Evolutionary conservation across 1,284 basidiomycete species (phyloP), one percentile per base, ranked within the genome.

Genomic region (Boletellus sp.): DNA sequence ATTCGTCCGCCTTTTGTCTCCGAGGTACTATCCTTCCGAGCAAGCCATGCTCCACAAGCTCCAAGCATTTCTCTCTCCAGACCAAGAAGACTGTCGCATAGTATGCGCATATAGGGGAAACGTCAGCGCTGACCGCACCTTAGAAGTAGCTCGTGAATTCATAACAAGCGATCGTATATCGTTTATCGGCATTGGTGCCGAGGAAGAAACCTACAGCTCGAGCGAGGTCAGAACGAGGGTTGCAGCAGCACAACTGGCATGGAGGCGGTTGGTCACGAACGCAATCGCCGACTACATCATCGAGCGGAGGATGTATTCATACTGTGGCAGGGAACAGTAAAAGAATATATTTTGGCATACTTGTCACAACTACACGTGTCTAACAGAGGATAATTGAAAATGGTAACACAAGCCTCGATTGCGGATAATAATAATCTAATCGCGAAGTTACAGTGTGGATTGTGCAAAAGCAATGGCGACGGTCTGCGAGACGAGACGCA

Each of bases 401-500:
- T 42, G 46, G 46, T n/a, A n/a, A 53, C 36, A 25, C 33, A 32
- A 45, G 37, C 25, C 29, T 45, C 26, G n/a, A 32, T 32, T 43
- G 30, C 30, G 26, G 21, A 36, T 33, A 48, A 14, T 47, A n/a
- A n/a, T n/a, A n/a, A n/a, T 14, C 35, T 17, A 16, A 20, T 0
- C 7, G 32, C 19, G 22, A 40, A 25, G 34, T 51, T 46, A 65
- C 32, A 63, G 56, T 2, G 70, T 67, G 45, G 87, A 84, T 68
- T 89, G 86, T 53, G 87, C 88, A 58, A 91, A 90, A 48, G 87
- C 87, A 49, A 91, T 82, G 27, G 87, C 87, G 51, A 87, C 80
- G 53, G 79, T 88, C 84, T 88, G 49, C 2, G 48, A 43, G 35
- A 49, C 2, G 48, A 43, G 35, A 41, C 45, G 9, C 16, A 40